phyloP scores from a whole-genome alignment of 768 basidiomycete genomes.

The Galerina sulciceps region DNA sequence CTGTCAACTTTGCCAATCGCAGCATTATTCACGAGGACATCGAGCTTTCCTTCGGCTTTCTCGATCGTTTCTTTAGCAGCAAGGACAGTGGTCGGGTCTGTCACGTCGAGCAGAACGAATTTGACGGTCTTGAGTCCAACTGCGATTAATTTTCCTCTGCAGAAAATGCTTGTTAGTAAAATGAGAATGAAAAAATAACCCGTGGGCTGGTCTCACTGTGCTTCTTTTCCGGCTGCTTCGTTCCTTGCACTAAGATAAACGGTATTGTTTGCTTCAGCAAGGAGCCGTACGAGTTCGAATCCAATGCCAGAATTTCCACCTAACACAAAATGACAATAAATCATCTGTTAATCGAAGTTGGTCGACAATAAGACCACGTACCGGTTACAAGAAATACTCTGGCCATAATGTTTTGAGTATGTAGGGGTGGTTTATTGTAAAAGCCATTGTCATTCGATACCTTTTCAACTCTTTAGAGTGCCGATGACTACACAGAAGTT shows the following conservation, averaged over 20 bases:
- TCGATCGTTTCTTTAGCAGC: conserved; percentile 41
- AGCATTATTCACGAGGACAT: conserved; percentile 52
- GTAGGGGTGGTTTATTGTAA: too few relatives aligned
- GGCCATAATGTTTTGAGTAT: conserved; percentile 18
- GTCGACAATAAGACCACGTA: conserved; percentile 7
- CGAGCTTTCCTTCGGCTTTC: conserved; percentile 42
- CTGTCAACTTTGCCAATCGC: conserved; percentile 28
- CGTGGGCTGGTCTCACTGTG: conserved; percentile 34
- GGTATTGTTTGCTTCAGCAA: conserved; percentile 45
- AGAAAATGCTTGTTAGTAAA: background rate
- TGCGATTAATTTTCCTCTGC: conserved; percentile 32
- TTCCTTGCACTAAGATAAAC: conserved; percentile 50
- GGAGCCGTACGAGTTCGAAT: conserved; percentile 45
- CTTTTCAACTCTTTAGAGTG: too few relatives aligned
- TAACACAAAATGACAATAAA: conserved; percentile 10
- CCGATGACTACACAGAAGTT: too few relatives aligned
- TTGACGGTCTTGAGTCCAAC: conserved; percentile 33
- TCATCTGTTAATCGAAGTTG: background rate
- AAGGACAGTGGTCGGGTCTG: conserved; percentile 33
- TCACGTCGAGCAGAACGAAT: conserved; percentile 45
- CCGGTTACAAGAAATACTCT: conserved; percentile 47
- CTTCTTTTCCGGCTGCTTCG: conserved; percentile 40
- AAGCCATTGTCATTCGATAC: too few relatives aligned
- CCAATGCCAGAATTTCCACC: conserved; percentile 52
- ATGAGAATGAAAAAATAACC: background rate